Evolutionary conservation across 441 rosid genomes (phyloP).

Genomic region (Syzygium syzygioides): DNA sequence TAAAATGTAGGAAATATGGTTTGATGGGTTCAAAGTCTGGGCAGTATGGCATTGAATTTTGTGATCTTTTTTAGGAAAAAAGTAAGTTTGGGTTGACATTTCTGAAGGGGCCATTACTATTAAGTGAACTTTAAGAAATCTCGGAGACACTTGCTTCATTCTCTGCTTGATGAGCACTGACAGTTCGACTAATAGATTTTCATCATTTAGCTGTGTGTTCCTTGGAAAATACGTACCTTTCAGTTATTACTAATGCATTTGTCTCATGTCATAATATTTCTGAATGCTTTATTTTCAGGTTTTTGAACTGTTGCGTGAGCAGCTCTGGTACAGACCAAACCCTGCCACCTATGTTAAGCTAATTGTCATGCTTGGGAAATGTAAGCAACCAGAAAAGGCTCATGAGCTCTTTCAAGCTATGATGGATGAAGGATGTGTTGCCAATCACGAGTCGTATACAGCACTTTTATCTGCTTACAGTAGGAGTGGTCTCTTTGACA

Average conservation of each 20-base stretch:
- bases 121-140: not conserved
- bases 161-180: not conserved
- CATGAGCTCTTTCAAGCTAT: conserved; percentile 63
- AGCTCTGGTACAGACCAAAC: conserved; percentile 79
- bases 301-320: conserved; percentile 67
- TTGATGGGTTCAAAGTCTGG: not conserved
- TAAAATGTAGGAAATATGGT: not conserved
- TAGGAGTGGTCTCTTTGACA: conserved; percentile 60
- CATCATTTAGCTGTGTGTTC: not conserved
- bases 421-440: conserved; percentile 68
- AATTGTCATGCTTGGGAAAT: conserved; percentile 87
- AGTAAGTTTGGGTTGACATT: not conserved
- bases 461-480: conserved; percentile 78
- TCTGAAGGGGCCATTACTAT: not conserved
- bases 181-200: not conserved
- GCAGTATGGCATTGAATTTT: not conserved
- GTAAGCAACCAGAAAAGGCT: conserved; percentile 84
- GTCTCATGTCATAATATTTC: not conserved
- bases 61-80: not conserved
- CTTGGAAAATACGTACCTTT: not conserved
- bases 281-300: conserved; percentile 35
- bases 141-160: not conserved
- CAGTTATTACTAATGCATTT: not conserved
- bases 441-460: conserved; percentile 63
- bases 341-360: conserved; percentile 65